These are phyloP conservation scores for Claviceps paspali DNA, from an alignment of 2,329 filamentous ascomycete species.

Conservation along the genomic window DNA sequence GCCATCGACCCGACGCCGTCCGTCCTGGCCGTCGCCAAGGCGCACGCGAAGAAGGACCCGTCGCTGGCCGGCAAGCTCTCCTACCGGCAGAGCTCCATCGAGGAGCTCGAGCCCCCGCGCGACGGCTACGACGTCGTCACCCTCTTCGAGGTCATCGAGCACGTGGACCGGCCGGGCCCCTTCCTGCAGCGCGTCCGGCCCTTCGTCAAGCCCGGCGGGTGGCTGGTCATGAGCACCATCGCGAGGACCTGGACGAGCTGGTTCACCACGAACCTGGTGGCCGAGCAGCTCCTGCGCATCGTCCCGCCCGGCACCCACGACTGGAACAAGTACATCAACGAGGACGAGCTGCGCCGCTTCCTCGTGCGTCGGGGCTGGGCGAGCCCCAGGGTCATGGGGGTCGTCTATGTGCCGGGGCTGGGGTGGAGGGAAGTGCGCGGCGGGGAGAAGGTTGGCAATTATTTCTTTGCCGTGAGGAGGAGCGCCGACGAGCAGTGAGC, in stretches of 20 bases:
- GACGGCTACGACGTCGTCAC: conserved; percentile 63
- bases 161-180: conserved; percentile 59
- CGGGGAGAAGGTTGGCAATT: conserved; percentile 81
- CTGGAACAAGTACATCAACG: conserved; percentile 92
- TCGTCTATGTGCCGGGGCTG: conserved; percentile 76
- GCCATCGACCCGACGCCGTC: conserved; percentile 65
- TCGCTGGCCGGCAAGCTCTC: conserved; percentile 44
- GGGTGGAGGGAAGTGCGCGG: conserved; percentile 77
- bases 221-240: conserved; percentile 87
- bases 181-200: conserved; percentile 59
- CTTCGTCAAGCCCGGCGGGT: conserved; percentile 79
- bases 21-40: conserved; percentile 59
- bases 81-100: conserved; percentile 66
- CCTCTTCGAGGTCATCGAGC: conserved; percentile 89
- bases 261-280: conserved; percentile 82
- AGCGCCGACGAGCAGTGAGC: conserved; percentile 8
- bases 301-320: conserved; percentile 91
- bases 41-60: conserved; percentile 63
- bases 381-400: conserved; percentile 52
- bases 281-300: conserved; percentile 74
- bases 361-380: conserved; percentile 44
- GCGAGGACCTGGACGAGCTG: conserved; percentile 78
- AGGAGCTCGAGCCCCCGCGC: conserved; percentile 39
- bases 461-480: conserved; percentile 72
- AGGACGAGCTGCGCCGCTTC: conserved; percentile 52